Evolutionary conservation across 1,139 yeast genomes (phyloP).

Genomic region (Geotrichum siamense): DNA sequence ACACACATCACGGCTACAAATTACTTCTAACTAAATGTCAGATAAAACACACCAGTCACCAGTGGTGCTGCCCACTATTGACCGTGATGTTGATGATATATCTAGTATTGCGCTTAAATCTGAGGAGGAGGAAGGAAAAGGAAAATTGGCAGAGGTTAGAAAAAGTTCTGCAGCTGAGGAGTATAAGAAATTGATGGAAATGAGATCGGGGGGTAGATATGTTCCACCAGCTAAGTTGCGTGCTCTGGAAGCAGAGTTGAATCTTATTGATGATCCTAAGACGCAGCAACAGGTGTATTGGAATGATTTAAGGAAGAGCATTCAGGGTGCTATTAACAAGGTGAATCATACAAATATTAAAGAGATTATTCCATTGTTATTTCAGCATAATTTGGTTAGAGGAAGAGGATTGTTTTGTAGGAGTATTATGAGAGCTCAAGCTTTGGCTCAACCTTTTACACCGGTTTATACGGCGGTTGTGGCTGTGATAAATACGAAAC

Average conservation of each 20-base stretch:
- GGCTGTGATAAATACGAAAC: conserved; percentile 55
- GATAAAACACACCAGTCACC: too few relatives aligned
- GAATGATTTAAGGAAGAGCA: conserved; percentile 44
- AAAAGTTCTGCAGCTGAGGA: conserved; percentile 34
- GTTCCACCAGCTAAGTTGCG: conserved; percentile 48
- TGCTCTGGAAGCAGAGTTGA: conserved; percentile 39
- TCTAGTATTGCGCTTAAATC: too few relatives aligned
- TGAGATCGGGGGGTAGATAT: conserved; percentile 43
- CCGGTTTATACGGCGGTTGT: conserved; percentile 52
- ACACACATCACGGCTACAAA: too few relatives aligned
- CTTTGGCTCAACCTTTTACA: conserved; percentile 39
- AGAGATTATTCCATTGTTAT: conserved; percentile 43
- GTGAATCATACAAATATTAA: conserved; percentile 45
- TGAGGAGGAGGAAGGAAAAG: too few relatives aligned
- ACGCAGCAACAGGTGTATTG: conserved; percentile 50
- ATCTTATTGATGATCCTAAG: conserved; percentile 27
- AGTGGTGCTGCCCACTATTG: too few relatives aligned
- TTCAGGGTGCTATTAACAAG: conserved; percentile 45
- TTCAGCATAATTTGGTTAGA: conserved; percentile 48
- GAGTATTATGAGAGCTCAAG: conserved; percentile 51
- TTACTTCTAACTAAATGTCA: too few relatives aligned
- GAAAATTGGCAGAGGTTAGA: too few relatives aligned
- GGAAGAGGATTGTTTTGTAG: conserved; percentile 57
- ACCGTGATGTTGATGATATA: too few relatives aligned
- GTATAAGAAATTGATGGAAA: conserved; percentile 36